A percentile compares a stretch with the other conserved stretches of the same genome.
These are phyloP conservation scores for Globisporangium cederbergense DNA, from an alignment of 352 stramenopile species.

Conservation along the genomic window DNA sequence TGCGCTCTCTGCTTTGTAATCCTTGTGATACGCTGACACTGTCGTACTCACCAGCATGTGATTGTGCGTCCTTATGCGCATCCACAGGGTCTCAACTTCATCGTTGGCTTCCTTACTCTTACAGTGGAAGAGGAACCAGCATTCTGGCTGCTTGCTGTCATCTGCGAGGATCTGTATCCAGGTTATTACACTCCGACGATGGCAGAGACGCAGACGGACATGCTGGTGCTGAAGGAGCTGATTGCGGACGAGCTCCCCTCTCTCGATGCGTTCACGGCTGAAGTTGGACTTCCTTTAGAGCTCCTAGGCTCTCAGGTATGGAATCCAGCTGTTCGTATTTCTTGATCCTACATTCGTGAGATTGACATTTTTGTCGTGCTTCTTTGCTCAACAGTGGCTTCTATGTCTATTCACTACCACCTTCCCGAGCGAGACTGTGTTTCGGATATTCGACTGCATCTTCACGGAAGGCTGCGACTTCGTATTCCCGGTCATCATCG, in stretches of 20 bases:
- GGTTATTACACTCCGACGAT: constrained; percentile 89
- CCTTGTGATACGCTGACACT: neutral
- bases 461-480: constrained; percentile 79
- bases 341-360: neutral
- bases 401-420: constrained; percentile 90
- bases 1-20: constrained; percentile 10
- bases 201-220: constrained; percentile 87
- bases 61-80: neutral
- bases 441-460: constrained; percentile 87
- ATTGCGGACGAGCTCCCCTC: constrained; percentile 77
- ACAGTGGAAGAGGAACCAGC: constrained; percentile 81
- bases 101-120: constrained; percentile 83
- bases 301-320: constrained; percentile 73
- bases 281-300: constrained; percentile 82
- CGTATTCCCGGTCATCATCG: constrained; percentile 82
- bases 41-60: neutral
- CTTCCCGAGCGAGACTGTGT: constrained; percentile 82
- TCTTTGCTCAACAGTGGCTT: constrained; percentile 58
- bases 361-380: neutral
- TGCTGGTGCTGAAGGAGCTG: constrained; percentile 85
- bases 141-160: constrained; percentile 86
- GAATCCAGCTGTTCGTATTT: too few relatives aligned
- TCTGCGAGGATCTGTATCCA: constrained; percentile 88
- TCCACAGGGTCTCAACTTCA: constrained; percentile 76
- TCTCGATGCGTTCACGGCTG: constrained; percentile 69